phyloP scores from a whole-genome alignment of 768 basidiomycete genomes.

The Amanita muscaria region DNA sequence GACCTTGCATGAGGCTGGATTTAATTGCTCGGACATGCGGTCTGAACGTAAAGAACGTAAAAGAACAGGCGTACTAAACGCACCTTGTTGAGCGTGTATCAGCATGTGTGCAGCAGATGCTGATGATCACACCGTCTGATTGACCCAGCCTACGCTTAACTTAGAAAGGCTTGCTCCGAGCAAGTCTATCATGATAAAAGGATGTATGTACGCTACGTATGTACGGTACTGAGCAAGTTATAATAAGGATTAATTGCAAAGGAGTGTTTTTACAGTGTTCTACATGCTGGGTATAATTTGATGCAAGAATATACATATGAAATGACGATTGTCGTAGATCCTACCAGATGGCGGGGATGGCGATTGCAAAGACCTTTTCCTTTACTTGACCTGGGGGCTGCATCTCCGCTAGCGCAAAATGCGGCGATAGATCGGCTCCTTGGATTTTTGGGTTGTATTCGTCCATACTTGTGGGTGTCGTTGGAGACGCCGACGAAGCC shows the following conservation, averaged over 20 bases:
- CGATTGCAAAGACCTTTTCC: slow-evolving; percentile 56
- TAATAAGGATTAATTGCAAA: slow-evolving; percentile 6
- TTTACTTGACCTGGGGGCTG: slow-evolving; percentile 33
- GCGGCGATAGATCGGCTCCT: slow-evolving; percentile 30
- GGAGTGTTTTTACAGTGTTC: too few species aligned
- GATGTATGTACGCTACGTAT: too few species aligned
- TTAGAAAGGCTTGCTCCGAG: too few species aligned
- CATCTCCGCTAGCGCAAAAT: slow-evolving; percentile 26
- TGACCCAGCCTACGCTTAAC: too few species aligned
- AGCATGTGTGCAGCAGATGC: too few species aligned
- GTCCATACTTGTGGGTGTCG: slow-evolving; percentile 46
- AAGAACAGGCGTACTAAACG: neutral
- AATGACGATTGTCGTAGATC: slow-evolving; percentile 12
- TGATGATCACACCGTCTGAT: too few species aligned
- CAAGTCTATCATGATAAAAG: too few species aligned
- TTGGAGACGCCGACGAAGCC: slow-evolving; percentile 53
- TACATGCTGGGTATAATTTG: neutral
- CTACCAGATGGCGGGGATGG: slow-evolving; percentile 55
- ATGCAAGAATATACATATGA: slow-evolving; percentile 1
- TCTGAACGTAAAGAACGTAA: neutral
- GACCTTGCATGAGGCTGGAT: slow-evolving; percentile 3
- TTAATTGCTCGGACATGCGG: slow-evolving; percentile 1
- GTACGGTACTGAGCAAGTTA: too few species aligned
- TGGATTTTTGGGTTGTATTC: slow-evolving; percentile 43
- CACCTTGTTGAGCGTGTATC: slow-evolving; percentile 3